Evolutionary conservation across 352 stramenopile genomes (phyloP), one percentile per base, ranked within the genome.

Genomic region (Elongisporangium prolatum): DNA sequence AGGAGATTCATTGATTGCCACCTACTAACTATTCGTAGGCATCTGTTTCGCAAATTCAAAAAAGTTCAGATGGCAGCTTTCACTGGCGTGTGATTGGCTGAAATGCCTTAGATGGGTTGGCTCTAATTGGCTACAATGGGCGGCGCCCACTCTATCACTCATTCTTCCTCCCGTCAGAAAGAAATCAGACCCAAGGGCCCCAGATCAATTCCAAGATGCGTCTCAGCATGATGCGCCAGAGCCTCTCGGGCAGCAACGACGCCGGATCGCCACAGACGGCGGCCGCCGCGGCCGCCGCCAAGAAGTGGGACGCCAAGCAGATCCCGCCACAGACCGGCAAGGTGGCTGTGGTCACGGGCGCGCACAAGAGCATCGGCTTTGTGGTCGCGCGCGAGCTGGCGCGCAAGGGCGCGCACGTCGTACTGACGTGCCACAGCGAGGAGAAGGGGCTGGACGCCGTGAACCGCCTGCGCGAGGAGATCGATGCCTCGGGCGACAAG

Each of bases 281-380:
- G 28, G 28, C 24, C 24, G 24, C 24, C 24, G 24, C 24, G 24
- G 24, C 24, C 24, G 24, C 24, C 4, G 24, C 50, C 2, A 52
- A 38, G 14, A 48, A 38, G 1, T 71, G 64, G 67, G 56, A 61
- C 21, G 67, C 59, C 13, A 56, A 49, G 6, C n/a, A 67, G 2
- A 75, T 77, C 17, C 68, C 68, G 11, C 55, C 53, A 0, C 63
- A 67, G 1, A 50, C 57, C 17, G 64, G 56, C 50, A 79, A 77
- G 38, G 52, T 74, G 24, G 67, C 64, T 13, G 58, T 81, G 2
- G 61, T 81, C 40, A 81, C 72, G 0, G 72, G 72, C 17, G 61
- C 61, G 25, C 71, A 68, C 59, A 67, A 67, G 13, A 69, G 72
- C 34, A 65, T 81, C 34, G 72, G 72, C 17, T 71, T 64, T 20